These are phyloP conservation scores for Datura wrightii DNA, from an alignment of 257 asterid species.

Conservation along the genomic window DNA sequence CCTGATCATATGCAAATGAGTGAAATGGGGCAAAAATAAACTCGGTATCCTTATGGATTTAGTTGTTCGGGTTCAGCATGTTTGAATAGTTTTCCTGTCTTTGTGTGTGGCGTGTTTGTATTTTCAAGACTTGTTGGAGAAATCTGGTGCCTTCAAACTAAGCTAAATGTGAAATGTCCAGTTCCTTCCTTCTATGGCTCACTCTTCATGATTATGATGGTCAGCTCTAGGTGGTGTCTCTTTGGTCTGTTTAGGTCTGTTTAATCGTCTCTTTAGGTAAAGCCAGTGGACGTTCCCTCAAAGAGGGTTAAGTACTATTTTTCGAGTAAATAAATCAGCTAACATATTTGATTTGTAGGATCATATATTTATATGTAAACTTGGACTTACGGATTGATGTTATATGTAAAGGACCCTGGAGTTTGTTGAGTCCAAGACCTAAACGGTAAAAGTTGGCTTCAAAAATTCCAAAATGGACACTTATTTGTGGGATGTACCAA, in stretches of 20 bases:
- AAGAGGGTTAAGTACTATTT: neutral
- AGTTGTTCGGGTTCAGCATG: neutral
- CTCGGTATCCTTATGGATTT: neutral
- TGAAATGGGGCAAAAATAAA: neutral
- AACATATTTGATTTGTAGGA: neutral
- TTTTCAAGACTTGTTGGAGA: neutral
- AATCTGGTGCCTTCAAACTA: neutral
- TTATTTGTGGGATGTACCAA: no score
- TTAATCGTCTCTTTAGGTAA: neutral
- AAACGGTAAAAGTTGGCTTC: no score
- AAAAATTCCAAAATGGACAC: no score
- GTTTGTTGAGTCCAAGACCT: neutral
- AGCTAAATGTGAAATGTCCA: constrained; percentile 2
- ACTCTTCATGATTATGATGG: neutral
- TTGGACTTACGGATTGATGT: neutral
- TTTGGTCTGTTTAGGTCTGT: neutral
- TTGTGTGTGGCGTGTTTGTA: constrained; percentile 22
- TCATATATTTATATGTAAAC: neutral
- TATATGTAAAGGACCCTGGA: neutral
- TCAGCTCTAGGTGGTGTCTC: neutral
- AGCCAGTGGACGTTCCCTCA: neutral
- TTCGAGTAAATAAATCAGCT: constrained; percentile 23
- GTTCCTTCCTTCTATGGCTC: neutral
- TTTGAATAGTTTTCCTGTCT: neutral
- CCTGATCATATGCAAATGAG: neutral